Conservation (phyloP, 768 basidiomycete genomes). For the Lepiota brunneoincarnata region DNA sequence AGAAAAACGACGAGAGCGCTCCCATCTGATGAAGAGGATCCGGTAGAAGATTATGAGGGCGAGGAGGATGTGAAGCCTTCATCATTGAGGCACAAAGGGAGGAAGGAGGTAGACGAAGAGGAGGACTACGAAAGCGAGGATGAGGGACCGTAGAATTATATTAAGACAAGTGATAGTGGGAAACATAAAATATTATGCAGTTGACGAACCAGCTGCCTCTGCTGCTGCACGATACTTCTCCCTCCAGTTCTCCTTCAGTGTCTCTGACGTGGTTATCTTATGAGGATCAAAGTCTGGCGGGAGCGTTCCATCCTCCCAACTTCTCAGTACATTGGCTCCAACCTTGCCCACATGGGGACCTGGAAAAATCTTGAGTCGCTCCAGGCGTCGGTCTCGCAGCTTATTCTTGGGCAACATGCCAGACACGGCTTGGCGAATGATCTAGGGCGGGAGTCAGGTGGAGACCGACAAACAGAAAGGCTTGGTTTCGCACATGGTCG, state of each 20-base stretch:
- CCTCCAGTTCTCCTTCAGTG: conserved; percentile 30
- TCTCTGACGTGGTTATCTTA: conserved; percentile 36
- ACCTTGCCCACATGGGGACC: conserved; percentile 76
- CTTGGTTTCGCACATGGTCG: conserved; percentile 68
- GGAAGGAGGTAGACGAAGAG: conserved; percentile 11
- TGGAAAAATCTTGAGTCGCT: conserved; percentile 86
- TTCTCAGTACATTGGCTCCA: conserved; percentile 71
- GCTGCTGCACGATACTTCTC: conserved; percentile 19
- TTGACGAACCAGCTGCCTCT: conserved; percentile 10
- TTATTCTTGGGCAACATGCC: conserved; percentile 99
- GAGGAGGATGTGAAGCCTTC: conserved; percentile 11
- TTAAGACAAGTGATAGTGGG: background rate
- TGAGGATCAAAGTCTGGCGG: conserved; percentile 45
- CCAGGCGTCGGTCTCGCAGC: conserved; percentile 83
- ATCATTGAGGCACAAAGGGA: conserved; percentile 8
- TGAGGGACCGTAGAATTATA: background rate
- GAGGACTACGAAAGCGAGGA: background rate
- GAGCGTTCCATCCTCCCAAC: conserved; percentile 81
- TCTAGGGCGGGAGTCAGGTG: conserved; percentile 43
- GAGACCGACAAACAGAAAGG: background rate
- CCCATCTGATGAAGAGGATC: conserved; percentile 11
- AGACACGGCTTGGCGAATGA: conserved; percentile 92
- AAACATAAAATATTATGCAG: conserved; percentile 3
- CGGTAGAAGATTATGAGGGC: conserved; percentile 12
- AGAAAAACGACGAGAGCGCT: background rate